Evolutionary conservation across 225 moss, liverwort and hornwort species (phyloP), one percentile per base, ranked within the genome.

Genomic region (Pleurozium schreberi): DNA sequence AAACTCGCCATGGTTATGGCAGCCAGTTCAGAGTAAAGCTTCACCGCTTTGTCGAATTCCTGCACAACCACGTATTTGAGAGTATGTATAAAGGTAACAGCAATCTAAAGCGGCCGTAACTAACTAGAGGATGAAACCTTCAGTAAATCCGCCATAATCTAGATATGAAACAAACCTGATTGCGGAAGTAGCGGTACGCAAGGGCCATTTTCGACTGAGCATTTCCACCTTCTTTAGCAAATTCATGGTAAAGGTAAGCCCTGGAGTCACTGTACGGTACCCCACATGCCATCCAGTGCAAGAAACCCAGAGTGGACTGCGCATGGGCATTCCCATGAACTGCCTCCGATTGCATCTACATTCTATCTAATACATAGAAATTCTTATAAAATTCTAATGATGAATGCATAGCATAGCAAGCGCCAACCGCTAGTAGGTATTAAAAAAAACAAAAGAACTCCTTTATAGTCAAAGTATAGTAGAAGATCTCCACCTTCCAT

Each of bases 171-270:
- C 82, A 85, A 82, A 88, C 98, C 96, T 98, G 94, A 80, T 97
- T 96, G 73, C 98, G 94, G 70, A 86, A 94, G 93, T 97, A 94
- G 89, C 93, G 95, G 87, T 98, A 98, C 43, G 98, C 98, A 91
- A 97, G 91, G 50, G 96, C 97, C 98, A 98, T 97, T 86, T 98
- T 98, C 12, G 98, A 98, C 86, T 98, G 98, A 79, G 95, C 93
- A 86, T 95, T 97, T 43, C 97, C 98, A 59, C 96, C 97, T 91
- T 96, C 97, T 78, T 95, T 95, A 60, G 95, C 98, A 65, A 98
- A 98, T 47, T 97, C 91, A 88, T 98, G 98, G 80, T 93, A 94
- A n/a, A 98, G 93, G 88, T 92, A 94, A 28, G 97, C 93, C 89
- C 90, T 96, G 8, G 94, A 85, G 85, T 97, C 96, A 81, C 95